Conservation (phyloP, 805 yeast species). For the Candida morakotiae region DNA sequence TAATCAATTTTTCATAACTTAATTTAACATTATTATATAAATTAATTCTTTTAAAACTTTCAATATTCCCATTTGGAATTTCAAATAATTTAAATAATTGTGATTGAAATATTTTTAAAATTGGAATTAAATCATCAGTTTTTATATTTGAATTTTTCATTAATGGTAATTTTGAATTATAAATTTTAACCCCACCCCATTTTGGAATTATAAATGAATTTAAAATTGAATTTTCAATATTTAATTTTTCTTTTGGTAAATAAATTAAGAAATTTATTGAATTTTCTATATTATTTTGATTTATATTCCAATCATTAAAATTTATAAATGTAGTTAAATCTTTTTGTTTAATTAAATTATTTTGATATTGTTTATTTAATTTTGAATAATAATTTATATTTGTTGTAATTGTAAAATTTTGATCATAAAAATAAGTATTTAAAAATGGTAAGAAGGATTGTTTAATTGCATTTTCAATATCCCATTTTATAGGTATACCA, state of each 20-base stretch:
- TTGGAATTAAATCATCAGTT: slow-evolving; percentile 46
- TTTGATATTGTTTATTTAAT: slow-evolving; percentile 21
- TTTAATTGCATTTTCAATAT: slow-evolving; percentile 52
- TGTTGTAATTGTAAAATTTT: slow-evolving; percentile 73
- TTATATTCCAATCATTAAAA: slow-evolving; percentile 77
- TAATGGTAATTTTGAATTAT: slow-evolving; percentile 28
- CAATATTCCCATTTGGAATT: slow-evolving; percentile 60
- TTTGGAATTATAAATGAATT: slow-evolving; percentile 78
- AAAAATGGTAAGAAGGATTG: slow-evolving; percentile 52
- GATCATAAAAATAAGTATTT: slow-evolving; percentile 38
- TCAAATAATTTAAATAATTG: slow-evolving; percentile 77
- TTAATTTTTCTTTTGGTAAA: slow-evolving; percentile 49
- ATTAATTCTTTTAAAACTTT: slow-evolving; percentile 58
- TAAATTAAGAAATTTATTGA: slow-evolving; percentile 68
- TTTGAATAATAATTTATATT: slow-evolving; percentile 70
- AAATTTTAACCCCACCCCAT: slow-evolving; percentile 77
- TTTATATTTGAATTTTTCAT: slow-evolving; percentile 27
- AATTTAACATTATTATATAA: slow-evolving; percentile 54
- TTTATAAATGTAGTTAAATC: slow-evolving; percentile 77
- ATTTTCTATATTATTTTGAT: slow-evolving; percentile 57
- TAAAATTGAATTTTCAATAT: slow-evolving; percentile 42
- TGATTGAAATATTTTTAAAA: slow-evolving; percentile 65
- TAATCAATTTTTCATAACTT: slow-evolving; percentile 65
- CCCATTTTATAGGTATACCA: slow-evolving; percentile 69
- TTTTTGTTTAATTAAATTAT: slow-evolving; percentile 36